Percentiles rank a stretch among this genome's conserved stretches.
These are phyloP conservation scores for Physaria fendleri DNA, from an alignment of 345 rosid species.

Conservation along the genomic window DNA sequence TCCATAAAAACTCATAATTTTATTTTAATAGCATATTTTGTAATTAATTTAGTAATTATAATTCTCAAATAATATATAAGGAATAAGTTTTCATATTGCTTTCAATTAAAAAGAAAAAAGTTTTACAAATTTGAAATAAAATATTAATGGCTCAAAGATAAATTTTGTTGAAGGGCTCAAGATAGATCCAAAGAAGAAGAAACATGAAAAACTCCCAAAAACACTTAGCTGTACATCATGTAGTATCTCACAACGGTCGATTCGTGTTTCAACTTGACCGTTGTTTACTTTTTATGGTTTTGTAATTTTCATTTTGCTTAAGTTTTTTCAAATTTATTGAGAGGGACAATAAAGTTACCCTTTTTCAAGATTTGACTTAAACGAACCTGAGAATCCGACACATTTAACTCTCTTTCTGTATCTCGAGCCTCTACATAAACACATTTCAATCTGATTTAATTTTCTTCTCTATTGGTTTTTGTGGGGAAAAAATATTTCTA, in stretches of 20 bases:
- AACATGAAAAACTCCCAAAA: constrained; percentile 23
- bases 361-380: constrained; percentile 33
- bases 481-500: constrained; percentile 10
- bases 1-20: no score
- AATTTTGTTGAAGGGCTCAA: constrained; percentile 19
- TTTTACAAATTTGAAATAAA: no score
- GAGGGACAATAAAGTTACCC: constrained; percentile 44
- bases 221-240: constrained; percentile 19
- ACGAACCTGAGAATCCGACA: constrained; percentile 21
- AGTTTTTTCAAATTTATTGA: constrained; percentile 43
- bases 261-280: constrained; percentile 23
- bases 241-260: constrained; percentile 23
- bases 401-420: constrained; percentile 13
- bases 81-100: no score
- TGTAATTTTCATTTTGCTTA: not conserved
- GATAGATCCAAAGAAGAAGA: not conserved
- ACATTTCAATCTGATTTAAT: constrained; percentile 1
- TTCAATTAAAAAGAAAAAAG: no score
- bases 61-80: no score
- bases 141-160: not conserved
- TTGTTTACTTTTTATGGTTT: constrained; percentile 1
- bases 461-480: not conserved
- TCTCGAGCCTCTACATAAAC: constrained; percentile 14
- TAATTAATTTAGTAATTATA: no score
- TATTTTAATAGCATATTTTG: no score